Base-by-base conservation (phyloP, 495 filamentous ascomycete species). In the Penicillium cosmopolitanum region DNA sequence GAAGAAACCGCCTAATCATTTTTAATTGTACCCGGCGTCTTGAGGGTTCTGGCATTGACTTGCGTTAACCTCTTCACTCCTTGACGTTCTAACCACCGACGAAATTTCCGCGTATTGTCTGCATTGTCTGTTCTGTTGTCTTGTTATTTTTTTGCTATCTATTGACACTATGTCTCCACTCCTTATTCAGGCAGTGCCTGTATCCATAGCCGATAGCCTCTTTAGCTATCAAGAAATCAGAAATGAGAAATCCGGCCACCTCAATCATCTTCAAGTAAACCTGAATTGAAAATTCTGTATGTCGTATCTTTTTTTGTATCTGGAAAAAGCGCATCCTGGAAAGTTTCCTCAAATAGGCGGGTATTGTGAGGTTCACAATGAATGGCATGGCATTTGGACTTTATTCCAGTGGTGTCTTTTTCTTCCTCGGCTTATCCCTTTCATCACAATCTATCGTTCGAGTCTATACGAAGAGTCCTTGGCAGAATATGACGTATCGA, bases 161-260 rank as follows among this genome's bases (percentile, higher is more conserved):
- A 42, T 67, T 58, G 58, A 60, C 56, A 54, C 43, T 42, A 47
- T 48, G 31, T 61, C 51, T 57, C 51, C 61, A 51, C 56, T 66
- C 63, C 60, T 60, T 67, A 19, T 64, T 31, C 5, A 36, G 2
- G 40, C 7, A 11, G 48, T 12, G 4, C n/a, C 40, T 36, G 51
- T 47, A 43, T 56, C 53, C 25, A 35, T 11, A 50, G 51, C 33
- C 54, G n/a, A 9, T 55, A 50, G 9, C 48, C 51, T 51, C 50
- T 35, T 53, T 63, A 60, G 46, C 69, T 64, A 74, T 72, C 61
- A 57, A 61, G 58, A 65, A 66, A 67, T 66, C 76, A 58, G 66
- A 74, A 78, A 70, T 68, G 65, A 76, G 67, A 75, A 69, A 75
- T 69, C 69, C 61, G 78, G 78, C 78, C 78, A 65, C 78, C 77